Base-by-base conservation (phyloP, 1,139 yeast species). In the Sugiyamaella sp. region DNA sequence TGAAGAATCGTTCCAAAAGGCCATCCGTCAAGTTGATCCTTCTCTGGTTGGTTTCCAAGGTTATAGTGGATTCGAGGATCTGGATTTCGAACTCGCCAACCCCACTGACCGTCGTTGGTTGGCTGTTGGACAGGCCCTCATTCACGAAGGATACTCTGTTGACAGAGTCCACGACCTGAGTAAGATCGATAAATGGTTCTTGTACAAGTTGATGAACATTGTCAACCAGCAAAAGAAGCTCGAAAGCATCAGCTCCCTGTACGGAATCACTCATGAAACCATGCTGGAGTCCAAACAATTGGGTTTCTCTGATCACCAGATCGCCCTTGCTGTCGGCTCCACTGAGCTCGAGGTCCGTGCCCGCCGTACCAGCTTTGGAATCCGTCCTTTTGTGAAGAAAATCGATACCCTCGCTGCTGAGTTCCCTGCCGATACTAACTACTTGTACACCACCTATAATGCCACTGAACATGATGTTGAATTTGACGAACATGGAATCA, bases 61-160 rank as follows among this genome's bases (percentile, higher is more conserved):
- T 64, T 56, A 65, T 25, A 86, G 81, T 65, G 80, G 82, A 63
- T 86, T 86, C 63, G 95, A 86, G 58, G 80, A 88, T 67, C 80
- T 90, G 66, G 97, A 90, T 70, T 82, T 81, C 52, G 89, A 80
- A 35, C 80, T 93, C 66, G 80, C 87, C 51, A 86, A 88, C 69
- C 99, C 99, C 57, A 89, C 98, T 57, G 99, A 93, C 72, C 87
- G 96, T 76, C 85, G 99, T 77, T 89, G 97, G 89, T 81, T 93
- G 67, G 99, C 99, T 49, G 96, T 93, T 60, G 98, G 97, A 49
- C 96, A 93, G 75, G 99, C 99, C 56, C 77, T 91, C 66, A 73
- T 90, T 55, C 93, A 90, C 68, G 95, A 89, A 74, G 82, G 84
- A 70, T 93, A 93, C 73, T 71, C 97, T 10, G 97, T 93, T 59